Base-by-base conservation (phyloP, 2,329 filamentous ascomycete genomes). In the Cryphonectria radicalis region DNA sequence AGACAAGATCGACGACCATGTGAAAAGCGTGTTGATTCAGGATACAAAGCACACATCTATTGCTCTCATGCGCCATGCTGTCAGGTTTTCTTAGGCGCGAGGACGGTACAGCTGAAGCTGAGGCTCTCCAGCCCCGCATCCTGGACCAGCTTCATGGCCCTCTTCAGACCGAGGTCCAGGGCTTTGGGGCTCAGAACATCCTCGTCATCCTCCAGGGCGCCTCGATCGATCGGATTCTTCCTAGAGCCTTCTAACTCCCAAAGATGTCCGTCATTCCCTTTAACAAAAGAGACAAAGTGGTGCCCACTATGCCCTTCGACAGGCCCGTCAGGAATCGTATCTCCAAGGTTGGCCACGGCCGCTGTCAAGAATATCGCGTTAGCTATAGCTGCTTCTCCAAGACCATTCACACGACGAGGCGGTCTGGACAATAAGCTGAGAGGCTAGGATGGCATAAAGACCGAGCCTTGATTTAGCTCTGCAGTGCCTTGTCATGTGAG, bases 231-330 rank as follows among this genome's bases (percentile, higher is more conserved):
- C 0, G 93, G 93, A 0, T 93, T 93, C 76, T 91, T 92, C 65
- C 92, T 85, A 32, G 86, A 81, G 0, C 94, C 94, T 81, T 97
- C 93, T 77, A 97, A 81, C 82, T 97, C 94, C 90, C 92, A 97
- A 59, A 97, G 78, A 69, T 84, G 84, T 8, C 87, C 86, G 68
- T 91, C 88, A 75, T 87, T 85, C 4, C 83, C 84, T 81, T 92
- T 94, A 65, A 95, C 90, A 78, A 95, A 96, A 59, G 92, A 92
- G 55, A 97, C 91, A 77, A 94, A 97, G 79, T 97, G 93, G 74
- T 93, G 84, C 62, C 92, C 91, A 0, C 90, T 83, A 63, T 72
- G 67, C 1, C 28, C 60, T 8, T 88, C 89, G 17, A 90, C 87
- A 14, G 89, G 88, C 25, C 82, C 77, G 1, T 91, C 91, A 0